phyloP scores from a whole-genome alignment of 2,329 filamentous ascomycete genomes.

The Rachicladosporium sp. region DNA sequence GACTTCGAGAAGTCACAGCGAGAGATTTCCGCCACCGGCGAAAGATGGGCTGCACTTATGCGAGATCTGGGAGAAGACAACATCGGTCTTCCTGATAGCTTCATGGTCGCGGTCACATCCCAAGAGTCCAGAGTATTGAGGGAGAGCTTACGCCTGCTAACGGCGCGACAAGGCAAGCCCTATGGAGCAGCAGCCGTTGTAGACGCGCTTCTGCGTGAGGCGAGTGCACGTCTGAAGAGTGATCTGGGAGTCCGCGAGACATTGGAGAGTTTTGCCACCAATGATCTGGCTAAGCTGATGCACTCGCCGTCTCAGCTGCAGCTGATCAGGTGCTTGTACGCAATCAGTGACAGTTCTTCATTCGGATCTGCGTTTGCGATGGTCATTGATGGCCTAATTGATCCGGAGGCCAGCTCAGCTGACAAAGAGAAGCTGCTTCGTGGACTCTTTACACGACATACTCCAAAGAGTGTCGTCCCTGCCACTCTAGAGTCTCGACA shows the following conservation, averaged over 20 bases:
- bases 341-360: slow-evolving; percentile 24
- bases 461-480: slow-evolving; percentile 18
- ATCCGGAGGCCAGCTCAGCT: slow-evolving; percentile 4
- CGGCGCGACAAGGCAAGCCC: slow-evolving; percentile 49
- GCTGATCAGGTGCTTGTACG: slow-evolving; percentile 53
- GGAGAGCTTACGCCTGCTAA: slow-evolving; percentile 38
- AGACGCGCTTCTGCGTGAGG: slow-evolving; percentile 38
- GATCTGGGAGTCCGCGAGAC: slow-evolving; percentile 31
- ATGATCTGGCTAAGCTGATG: slow-evolving; percentile 47
- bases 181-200: slow-evolving; percentile 51
- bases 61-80: slow-evolving; percentile 23
- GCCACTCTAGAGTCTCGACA: slow-evolving; percentile 13
- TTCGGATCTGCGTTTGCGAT: slow-evolving; percentile 20
- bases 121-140: slow-evolving; percentile 32
- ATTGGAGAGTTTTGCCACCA: slow-evolving; percentile 36
- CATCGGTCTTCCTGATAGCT: slow-evolving; percentile 13
- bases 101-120: slow-evolving; percentile 19
- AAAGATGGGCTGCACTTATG: slow-evolving; percentile 50
- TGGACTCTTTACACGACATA: slow-evolving; percentile 21
- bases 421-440: slow-evolving; percentile 11
- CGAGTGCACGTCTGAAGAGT: slow-evolving; percentile 28
- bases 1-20: slow-evolving; percentile 64
- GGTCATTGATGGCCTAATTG: slow-evolving; percentile 10
- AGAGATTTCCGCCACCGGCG: slow-evolving; percentile 51
- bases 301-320: slow-evolving; percentile 56